Evolutionary conservation across 2,329 filamentous ascomycete species (phyloP).

Genomic region (Tolypocladium ovalisporum): DNA sequence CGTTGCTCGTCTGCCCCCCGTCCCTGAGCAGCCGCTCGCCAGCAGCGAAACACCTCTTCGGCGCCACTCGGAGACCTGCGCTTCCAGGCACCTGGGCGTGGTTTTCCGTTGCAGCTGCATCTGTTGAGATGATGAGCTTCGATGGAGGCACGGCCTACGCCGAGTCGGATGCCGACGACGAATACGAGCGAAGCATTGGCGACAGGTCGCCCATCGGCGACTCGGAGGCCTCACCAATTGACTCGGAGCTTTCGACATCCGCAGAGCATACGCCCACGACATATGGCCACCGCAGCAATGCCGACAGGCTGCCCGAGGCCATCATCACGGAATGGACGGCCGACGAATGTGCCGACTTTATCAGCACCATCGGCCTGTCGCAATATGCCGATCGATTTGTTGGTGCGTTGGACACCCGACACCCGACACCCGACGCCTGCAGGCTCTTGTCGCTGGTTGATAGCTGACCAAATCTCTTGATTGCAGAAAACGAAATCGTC

Average conservation of each 20-base stretch:
- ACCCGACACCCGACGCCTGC: not conserved
- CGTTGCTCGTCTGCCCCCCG: not conserved
- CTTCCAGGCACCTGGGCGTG: not conserved
- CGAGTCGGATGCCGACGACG: constrained; percentile 73
- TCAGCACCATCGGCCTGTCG: constrained; percentile 64
- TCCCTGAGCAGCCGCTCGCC: not conserved
- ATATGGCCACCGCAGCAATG: constrained; percentile 55
- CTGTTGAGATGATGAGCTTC: constrained; percentile 41
- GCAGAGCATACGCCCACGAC: constrained; percentile 72
- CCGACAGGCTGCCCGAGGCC: constrained; percentile 59
- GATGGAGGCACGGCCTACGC: constrained; percentile 60
- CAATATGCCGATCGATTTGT: constrained; percentile 78
- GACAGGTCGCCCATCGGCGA: constrained; percentile 59
- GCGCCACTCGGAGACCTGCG: not conserved
- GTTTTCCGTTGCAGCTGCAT: constrained; percentile 3
- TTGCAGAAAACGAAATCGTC: constrained; percentile 80
- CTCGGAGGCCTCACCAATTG: constrained; percentile 58
- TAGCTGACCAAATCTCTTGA: constrained; percentile 5
- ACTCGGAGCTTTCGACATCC: constrained; percentile 58
- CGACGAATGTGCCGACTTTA: constrained; percentile 84
- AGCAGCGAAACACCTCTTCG: not conserved
- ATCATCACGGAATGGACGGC: constrained; percentile 72
- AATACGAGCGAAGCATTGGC: constrained; percentile 65
- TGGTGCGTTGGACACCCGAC: constrained; percentile 43
- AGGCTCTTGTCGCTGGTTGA: not conserved